Base-by-base conservation (phyloP, 164 flowering plant genomes). In the Paratinospora sagittata region DNA sequence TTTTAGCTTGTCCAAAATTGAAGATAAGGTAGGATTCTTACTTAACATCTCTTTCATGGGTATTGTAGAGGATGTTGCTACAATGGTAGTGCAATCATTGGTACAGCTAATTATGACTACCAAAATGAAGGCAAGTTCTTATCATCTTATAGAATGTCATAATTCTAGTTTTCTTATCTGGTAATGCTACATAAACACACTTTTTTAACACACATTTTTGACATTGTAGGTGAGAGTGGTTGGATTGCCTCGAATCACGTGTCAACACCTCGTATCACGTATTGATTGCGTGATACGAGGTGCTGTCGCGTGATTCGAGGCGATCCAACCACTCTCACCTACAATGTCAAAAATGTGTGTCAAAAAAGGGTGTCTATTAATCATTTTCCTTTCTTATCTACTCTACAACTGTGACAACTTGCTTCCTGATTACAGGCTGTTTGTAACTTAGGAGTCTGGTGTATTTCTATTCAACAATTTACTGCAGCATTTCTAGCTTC, bases 371-470 rank as follows among this genome's bases (percentile, higher is more conserved):
- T n/a, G n/a, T n/a, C n/a, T n/a, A n/a, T n/a, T n/a, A n/a, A n/a
- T n/a, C n/a, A n/a, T n/a, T n/a, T n/a, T n/a, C n/a, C n/a, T n/a
- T n/a, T 0, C 57, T 49, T 19, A 52, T 52, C 60, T 1, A 17
- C 60, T 52, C n/a, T 52, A 17, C 14, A 17, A 52, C 60, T 52
- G 23, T 16, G 19, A 52, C 60, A 6, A 2, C n/a, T n/a, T 1
- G 12, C 57, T 39, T 55, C 27, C 37, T 78, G 57, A 61, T 65
- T 74, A 63, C 83, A 92, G 97, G 82, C 85, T n/a, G 82, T 89
- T 65, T 90, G 97, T 70, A 90, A 92, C 75, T 78, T 92, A 71
- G 93, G 87, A 52, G 88, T 89, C 12, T 90, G 97, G 97, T 90
- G 97, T 73, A 81, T 92, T 76, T 88, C 97, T 21, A 77, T 89